Conservation (phyloP, 176 grass and related monocot species). For the Triticum monococcum region DNA sequence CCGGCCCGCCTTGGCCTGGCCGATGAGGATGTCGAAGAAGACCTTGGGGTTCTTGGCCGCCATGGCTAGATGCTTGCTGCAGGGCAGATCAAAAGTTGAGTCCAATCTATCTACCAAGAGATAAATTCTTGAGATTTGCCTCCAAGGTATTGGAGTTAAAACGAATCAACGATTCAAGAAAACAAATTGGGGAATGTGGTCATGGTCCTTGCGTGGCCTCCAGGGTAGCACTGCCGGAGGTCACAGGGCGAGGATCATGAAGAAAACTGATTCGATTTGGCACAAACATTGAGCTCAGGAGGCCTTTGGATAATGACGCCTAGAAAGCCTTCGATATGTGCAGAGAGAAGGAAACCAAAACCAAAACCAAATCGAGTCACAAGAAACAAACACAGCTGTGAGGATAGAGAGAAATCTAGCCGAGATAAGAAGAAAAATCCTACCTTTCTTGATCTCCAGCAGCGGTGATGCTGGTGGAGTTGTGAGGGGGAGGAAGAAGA, state of each 20-base stretch:
- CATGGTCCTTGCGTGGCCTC: constrained; percentile 4
- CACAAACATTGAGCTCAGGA: constrained; percentile 86
- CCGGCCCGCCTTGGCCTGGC: constrained; percentile 51
- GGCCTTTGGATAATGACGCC: constrained; percentile 34
- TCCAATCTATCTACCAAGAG: too few relatives aligned
- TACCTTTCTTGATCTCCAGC: too few relatives aligned
- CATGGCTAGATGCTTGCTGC: neutral
- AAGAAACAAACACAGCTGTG: too few relatives aligned
- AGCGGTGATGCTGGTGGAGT: too few relatives aligned
- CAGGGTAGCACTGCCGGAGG: constrained; percentile 30
- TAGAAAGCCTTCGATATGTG: constrained; percentile 91
- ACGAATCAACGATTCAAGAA: neutral
- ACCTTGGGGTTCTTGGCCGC: constrained; percentile 71
- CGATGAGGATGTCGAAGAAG: constrained; percentile 80
- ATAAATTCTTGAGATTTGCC: too few relatives aligned
- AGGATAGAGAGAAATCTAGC: too few relatives aligned
- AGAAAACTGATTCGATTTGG: constrained; percentile 27
- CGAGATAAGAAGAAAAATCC: too few relatives aligned
- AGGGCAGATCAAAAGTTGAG: neutral
- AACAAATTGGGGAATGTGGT: neutral
- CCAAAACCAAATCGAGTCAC: neutral
- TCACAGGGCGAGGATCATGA: constrained; percentile 18
- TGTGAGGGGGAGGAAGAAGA: too few relatives aligned
- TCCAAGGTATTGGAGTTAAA: too few relatives aligned
- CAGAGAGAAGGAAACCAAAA: neutral